Base-by-base conservation (phyloP, 2,329 filamentous ascomycete species). In the Didymella sp. region DNA sequence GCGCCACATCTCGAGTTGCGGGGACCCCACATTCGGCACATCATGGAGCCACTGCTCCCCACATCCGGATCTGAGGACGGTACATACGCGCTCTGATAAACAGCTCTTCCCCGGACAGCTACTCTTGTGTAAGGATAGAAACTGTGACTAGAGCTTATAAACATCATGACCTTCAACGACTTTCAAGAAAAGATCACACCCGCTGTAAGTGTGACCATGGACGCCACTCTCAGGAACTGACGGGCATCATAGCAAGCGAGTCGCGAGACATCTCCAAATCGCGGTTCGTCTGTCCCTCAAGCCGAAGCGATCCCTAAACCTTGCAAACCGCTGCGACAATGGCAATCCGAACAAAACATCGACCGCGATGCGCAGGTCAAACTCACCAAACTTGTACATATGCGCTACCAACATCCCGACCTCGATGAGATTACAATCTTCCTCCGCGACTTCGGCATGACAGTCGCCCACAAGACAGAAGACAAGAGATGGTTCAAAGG, bases 401-500 rank as follows among this genome's bases (percentile, higher is more conserved):
- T 84, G 81, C 77, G 81, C 1, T 85, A 85, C 63, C 81, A 83
- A 56, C 82, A 84, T 59, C 79, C 81, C 0, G 77, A 84, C 54
- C 70, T 84, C 4, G 72, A 76, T 21, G 70, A 77, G 53, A 82
- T 83, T 41, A 82, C 79, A 4, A 77, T 69, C 2, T 84, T 79
- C 66, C 70, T 78, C 2, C 58, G 64, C 28, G 72, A 76, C 57
- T 75, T 75, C 47, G 73, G 73, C 30, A 73, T 76, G 72, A 70
- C 51, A 19, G 67, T 75, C 7, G 72, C 68, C 6, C 62, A 73
- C 25, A 73, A 73, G 46, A 61, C 63, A 0, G 67, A 70, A 0
- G 65, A 59, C 1, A 64, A 68, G 56, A 82, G 84, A 28, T 89
- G 84, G 76, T 87, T 82, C 71, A 81, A 84, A 37, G 86, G 86